Conservation (phyloP, 495 filamentous ascomycete species). For the Parathielavia hyrcaniae region DNA sequence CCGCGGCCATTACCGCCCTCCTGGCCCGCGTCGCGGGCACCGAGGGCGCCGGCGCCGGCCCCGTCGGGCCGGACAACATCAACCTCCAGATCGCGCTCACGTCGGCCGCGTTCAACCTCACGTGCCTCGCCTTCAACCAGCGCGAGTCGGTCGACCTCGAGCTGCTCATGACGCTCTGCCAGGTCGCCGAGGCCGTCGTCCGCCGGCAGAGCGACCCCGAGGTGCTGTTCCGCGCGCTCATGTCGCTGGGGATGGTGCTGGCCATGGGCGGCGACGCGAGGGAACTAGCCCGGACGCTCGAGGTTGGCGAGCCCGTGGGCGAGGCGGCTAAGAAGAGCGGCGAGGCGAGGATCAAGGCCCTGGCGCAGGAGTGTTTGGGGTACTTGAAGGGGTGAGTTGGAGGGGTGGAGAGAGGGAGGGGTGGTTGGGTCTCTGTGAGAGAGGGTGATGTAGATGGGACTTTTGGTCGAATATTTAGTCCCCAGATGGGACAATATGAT, state of each 20-base stretch:
- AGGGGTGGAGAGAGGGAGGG: background rate
- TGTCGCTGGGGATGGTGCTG: slow-evolving; percentile 74
- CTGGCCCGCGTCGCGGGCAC: slow-evolving; percentile 42
- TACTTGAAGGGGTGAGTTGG: slow-evolving; percentile 29
- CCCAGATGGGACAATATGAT: too few relatives aligned
- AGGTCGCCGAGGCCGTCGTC: slow-evolving; percentile 56
- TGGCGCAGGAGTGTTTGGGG: slow-evolving; percentile 55
- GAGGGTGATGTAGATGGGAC: background rate
- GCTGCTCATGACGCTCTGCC: slow-evolving; percentile 22
- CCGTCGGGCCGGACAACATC: slow-evolving; percentile 57
- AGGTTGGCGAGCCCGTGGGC: slow-evolving; percentile 37
- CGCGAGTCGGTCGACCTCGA: slow-evolving; percentile 16
- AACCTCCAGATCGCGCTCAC: slow-evolving; percentile 76
- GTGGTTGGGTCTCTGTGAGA: background rate
- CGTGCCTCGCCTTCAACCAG: slow-evolving; percentile 49
- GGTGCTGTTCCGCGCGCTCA: slow-evolving; percentile 73
- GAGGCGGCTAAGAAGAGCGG: slow-evolving; percentile 39
- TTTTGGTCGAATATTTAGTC: too few relatives aligned
- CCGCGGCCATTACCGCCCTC: slow-evolving; percentile 47
- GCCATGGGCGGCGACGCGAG: slow-evolving; percentile 45
- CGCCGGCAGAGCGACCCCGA: slow-evolving; percentile 66
- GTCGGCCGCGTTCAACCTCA: slow-evolving; percentile 81
- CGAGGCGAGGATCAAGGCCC: slow-evolving; percentile 53
- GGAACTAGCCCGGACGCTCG: slow-evolving; percentile 41
- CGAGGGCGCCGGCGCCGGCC: slow-evolving; percentile 39